These are phyloP conservation scores for Clarireedia monteithiana DNA, from an alignment of 2,329 filamentous ascomycete species.

Conservation along the genomic window DNA sequence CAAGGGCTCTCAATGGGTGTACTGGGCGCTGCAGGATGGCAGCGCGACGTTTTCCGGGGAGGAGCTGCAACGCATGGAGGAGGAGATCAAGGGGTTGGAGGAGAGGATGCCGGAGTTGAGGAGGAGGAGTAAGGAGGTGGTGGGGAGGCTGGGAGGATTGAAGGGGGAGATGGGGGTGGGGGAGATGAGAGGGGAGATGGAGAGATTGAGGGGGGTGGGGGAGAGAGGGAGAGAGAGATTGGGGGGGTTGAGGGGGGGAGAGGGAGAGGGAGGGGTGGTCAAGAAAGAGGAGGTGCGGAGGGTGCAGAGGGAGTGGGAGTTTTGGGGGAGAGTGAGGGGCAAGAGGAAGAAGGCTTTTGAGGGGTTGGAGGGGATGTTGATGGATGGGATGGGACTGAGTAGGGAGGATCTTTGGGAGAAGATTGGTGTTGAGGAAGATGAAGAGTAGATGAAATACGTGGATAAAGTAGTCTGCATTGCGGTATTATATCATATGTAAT, in stretches of 20 bases:
- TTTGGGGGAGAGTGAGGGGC: slow-evolving; percentile 15
- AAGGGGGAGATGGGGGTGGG: slow-evolving; percentile 39
- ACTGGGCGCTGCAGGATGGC: slow-evolving; percentile 24
- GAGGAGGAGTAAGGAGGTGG: slow-evolving; percentile 31
- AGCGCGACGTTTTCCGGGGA: slow-evolving; percentile 32
- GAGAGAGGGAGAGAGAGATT: slow-evolving; percentile 31
- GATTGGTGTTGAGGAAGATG: slow-evolving; percentile 23
- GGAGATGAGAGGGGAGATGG: slow-evolving; percentile 36
- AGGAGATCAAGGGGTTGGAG: slow-evolving; percentile 33
- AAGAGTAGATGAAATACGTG: not conserved
- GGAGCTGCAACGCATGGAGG: slow-evolving; percentile 40
- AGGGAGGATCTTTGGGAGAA: slow-evolving; percentile 41
- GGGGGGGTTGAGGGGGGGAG: slow-evolving; percentile 29
- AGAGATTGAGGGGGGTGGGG: slow-evolving; percentile 34
- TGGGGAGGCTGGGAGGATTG: slow-evolving; percentile 39
- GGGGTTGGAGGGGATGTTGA: slow-evolving; percentile 33
- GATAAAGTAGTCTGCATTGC: too few relatives aligned
- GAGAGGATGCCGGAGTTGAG: slow-evolving; percentile 35
- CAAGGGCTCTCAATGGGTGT: slow-evolving; percentile 29
- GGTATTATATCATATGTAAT: too few relatives aligned
- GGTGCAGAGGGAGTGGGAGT: slow-evolving; percentile 33
- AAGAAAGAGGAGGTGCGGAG: slow-evolving; percentile 39
- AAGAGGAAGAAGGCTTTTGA: slow-evolving; percentile 27
- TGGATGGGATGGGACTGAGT: slow-evolving; percentile 34
- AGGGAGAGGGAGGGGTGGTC: slow-evolving; percentile 34